Evolutionary conservation across 306 rosid genomes (phyloP).

Genomic region (Medicago arabica): DNA sequence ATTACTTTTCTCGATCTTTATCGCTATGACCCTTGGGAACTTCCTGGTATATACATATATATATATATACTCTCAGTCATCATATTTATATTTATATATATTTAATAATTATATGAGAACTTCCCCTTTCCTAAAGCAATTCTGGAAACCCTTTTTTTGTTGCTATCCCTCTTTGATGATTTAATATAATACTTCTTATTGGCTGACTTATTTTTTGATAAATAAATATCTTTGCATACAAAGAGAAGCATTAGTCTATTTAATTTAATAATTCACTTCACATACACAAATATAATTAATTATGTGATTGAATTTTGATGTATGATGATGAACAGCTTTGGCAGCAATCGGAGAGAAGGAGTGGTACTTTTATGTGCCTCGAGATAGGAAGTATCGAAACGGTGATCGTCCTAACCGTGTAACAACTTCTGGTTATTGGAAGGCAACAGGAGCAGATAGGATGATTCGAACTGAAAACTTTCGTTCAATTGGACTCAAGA

Average conservation of each 20-base stretch:
- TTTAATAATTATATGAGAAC: not conserved
- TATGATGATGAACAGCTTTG: conserved; percentile 56
- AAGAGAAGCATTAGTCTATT: not conserved
- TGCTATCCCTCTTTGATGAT: conserved; percentile 13
- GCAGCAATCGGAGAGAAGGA: conserved; percentile 99
- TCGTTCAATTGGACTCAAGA: conserved; percentile 89
- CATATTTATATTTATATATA: not conserved
- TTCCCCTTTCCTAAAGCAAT: conserved; percentile 50
- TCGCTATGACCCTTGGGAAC: conserved; percentile 99
- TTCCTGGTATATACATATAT: conserved; percentile 69
- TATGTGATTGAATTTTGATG: not conserved
- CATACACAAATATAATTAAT: not conserved
- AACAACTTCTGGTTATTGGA: conserved; percentile 97
- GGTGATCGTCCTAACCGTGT: conserved; percentile 95
- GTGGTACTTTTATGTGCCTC: conserved; percentile 95
- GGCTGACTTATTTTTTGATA: not conserved
- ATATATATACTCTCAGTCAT: too few relatives aligned
- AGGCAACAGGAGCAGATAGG: conserved; percentile 96
- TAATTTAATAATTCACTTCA: not conserved
- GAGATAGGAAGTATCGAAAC: conserved; percentile 89
- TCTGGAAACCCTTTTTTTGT: not conserved
- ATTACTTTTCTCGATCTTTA: conserved; percentile 98
- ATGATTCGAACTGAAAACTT: conserved; percentile 82
- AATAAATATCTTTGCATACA: not conserved
- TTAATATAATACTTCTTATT: not conserved